Evolutionary conservation across 2,329 filamentous ascomycete genomes (phyloP).

Genomic region (Ceratocystis eucalypticola): DNA sequence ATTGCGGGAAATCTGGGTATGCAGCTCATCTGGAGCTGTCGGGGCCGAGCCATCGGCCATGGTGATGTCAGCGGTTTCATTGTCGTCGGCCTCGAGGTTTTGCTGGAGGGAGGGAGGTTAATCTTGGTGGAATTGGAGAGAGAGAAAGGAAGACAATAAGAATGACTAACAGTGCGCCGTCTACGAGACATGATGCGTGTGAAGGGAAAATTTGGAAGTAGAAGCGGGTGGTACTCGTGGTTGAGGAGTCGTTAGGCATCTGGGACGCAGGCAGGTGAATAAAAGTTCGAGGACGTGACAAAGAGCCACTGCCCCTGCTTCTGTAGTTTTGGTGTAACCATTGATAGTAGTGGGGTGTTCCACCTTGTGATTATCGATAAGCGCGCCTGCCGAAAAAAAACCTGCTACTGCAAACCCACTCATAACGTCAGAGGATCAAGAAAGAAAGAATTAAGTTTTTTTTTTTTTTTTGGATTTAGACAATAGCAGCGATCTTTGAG

Average conservation of each 20-base stretch:
- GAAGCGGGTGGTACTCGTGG: too few relatives aligned
- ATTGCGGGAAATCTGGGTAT: constrained; percentile 47
- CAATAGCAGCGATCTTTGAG: not conserved
- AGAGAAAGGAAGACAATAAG: not conserved
- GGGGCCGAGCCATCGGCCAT: constrained; percentile 30
- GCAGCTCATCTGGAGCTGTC: constrained; percentile 28
- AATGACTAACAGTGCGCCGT: constrained; percentile 2
- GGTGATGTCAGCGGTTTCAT: constrained; percentile 22
- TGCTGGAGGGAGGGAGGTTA: not conserved
- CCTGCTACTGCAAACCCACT: constrained; percentile 9
- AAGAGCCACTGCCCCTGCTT: not conserved
- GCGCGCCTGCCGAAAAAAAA: constrained; percentile 10
- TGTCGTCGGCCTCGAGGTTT: not conserved
- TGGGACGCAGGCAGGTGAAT: too few relatives aligned
- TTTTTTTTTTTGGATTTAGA: not conserved
- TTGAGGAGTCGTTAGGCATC: too few relatives aligned
- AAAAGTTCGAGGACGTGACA: not conserved
- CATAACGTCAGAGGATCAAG: constrained; percentile 7
- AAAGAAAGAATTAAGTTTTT: constrained; percentile 4
- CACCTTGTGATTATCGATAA: constrained; percentile 22
- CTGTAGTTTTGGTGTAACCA: not conserved
- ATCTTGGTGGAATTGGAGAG: not conserved
- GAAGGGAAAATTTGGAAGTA: not conserved
- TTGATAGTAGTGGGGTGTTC: not conserved
- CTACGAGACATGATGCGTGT: not conserved